A percentile compares a stretch with the other conserved stretches of the same genome.
These are phyloP conservation scores for Plasmodiophora brassicae DNA, from an alignment of 208 protist species.

Conservation along the genomic window DNA sequence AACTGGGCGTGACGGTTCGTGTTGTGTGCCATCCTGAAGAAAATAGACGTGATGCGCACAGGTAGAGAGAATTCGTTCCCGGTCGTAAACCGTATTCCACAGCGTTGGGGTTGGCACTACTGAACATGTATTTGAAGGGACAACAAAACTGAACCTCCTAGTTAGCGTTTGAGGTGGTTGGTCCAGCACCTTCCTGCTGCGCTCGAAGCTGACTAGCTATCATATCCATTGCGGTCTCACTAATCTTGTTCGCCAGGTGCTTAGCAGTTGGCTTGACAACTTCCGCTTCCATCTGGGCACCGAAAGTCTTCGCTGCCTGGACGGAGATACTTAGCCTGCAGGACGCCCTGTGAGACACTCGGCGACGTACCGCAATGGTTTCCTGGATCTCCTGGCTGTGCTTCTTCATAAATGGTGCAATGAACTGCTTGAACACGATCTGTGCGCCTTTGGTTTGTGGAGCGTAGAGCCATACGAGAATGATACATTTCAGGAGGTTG, in stretches of 20 bases:
- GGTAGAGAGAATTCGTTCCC: no score
- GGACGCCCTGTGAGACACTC: neutral
- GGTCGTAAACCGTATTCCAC: no score
- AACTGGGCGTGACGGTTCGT: no score
- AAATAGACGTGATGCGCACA: no score
- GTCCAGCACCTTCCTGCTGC: neutral
- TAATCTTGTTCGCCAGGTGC: neutral
- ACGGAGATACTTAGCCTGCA: neutral
- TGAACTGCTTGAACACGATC: neutral
- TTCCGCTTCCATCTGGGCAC: neutral
- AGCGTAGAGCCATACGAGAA: neutral
- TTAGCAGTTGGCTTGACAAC: neutral
- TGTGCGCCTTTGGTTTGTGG: neutral
- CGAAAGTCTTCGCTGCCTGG: slow-evolving; percentile 1
- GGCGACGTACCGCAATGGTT: neutral
- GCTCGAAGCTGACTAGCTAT: neutral
- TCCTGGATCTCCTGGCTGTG: neutral
- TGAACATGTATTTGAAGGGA: no score
- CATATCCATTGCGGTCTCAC: neutral
- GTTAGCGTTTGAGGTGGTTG: no score
- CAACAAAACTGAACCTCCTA: no score
- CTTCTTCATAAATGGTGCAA: neutral
- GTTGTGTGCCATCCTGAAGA: no score
- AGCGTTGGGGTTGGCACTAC: no score
- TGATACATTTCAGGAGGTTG: neutral